Evolutionary conservation across 495 filamentous ascomycete genomes (phyloP).

Genomic region (Penicillium diatomitis): DNA sequence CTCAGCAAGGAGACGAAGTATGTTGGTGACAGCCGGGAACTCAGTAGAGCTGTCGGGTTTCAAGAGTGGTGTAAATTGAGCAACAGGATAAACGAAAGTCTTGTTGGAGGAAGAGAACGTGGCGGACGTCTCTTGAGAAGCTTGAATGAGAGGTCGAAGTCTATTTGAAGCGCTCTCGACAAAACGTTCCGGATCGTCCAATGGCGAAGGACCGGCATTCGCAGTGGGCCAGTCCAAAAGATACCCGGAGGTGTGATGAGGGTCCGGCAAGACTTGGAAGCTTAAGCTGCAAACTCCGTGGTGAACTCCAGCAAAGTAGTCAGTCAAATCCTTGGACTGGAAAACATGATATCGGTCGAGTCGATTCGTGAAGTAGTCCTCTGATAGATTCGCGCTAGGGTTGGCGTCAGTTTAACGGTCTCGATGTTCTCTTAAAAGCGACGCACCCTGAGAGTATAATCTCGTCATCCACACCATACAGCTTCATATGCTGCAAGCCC

Average conservation of each 20-base stretch:
- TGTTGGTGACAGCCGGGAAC: slow-evolving; percentile 62
- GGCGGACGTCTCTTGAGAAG: slow-evolving; percentile 24
- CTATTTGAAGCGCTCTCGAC: slow-evolving; percentile 55
- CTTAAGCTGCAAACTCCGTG: slow-evolving; percentile 68
- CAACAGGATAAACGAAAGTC: slow-evolving; percentile 72
- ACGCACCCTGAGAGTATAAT: slow-evolving; percentile 81
- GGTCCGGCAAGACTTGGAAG: slow-evolving; percentile 62
- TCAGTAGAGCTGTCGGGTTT: slow-evolving; percentile 78
- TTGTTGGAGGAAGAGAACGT: slow-evolving; percentile 31
- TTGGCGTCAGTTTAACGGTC: slow-evolving; percentile 1
- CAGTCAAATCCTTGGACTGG: slow-evolving; percentile 62
- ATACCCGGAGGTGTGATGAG: slow-evolving; percentile 51
- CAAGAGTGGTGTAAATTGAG: slow-evolving; percentile 78
- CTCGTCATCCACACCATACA: slow-evolving; percentile 94
- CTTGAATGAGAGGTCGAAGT: slow-evolving; percentile 55
- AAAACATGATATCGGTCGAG: slow-evolving; percentile 94
- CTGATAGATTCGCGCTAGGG: slow-evolving; percentile 74
- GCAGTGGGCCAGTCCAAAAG: slow-evolving; percentile 66
- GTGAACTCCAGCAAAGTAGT: slow-evolving; percentile 75
- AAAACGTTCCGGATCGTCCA: slow-evolving; percentile 58
- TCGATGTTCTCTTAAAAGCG: not conserved
- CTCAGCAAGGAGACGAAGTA: slow-evolving; percentile 56
- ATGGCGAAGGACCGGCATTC: slow-evolving; percentile 64
- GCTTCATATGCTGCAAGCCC: slow-evolving; percentile 98
- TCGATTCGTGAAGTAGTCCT: slow-evolving; percentile 93